These are phyloP conservation scores for Microcyclospora tardicrescens DNA, from an alignment of 2,329 filamentous ascomycete species.

Conservation along the genomic window DNA sequence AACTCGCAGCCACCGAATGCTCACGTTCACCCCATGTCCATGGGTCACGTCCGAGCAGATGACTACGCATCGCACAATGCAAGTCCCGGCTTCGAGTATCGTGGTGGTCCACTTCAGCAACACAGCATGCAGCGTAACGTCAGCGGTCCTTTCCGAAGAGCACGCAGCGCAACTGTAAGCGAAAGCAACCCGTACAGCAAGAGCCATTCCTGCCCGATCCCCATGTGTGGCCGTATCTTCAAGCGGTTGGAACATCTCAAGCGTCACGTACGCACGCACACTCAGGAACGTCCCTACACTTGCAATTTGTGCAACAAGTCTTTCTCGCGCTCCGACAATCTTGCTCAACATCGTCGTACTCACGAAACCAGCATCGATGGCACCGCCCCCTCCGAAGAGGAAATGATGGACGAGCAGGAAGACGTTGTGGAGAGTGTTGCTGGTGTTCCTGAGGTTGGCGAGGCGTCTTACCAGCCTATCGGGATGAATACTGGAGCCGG, in stretches of 20 bases:
- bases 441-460: conserved; percentile 6
- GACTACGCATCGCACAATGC: conserved; percentile 50
- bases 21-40: conserved; percentile 45
- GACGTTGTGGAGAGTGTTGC: conserved; percentile 56
- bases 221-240: conserved; percentile 91
- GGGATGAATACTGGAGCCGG: conserved; percentile 16
- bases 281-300: conserved; percentile 95
- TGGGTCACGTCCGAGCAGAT: conserved; percentile 47
- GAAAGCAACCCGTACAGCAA: conserved; percentile 91
- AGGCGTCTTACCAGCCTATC: conserved; percentile 16
- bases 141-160: conserved; percentile 70
- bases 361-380: conserved; percentile 63
- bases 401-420: conserved; percentile 76
- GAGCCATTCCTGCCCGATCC: conserved; percentile 98
- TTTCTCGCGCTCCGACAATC: conserved; percentile 95
- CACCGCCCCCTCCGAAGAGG: conserved; percentile 60
- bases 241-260: conserved; percentile 99
- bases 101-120: conserved; percentile 38
- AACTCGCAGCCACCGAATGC: conserved; percentile 9
- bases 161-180: conserved; percentile 89
- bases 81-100: conserved; percentile 30
- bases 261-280: conserved; percentile 97
- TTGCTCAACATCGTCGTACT: conserved; percentile 79
- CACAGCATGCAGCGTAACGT: conserved; percentile 47
- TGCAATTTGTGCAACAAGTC: conserved; percentile 98